Conservation (phyloP, 768 basidiomycete species). For the Roridomyces roridus region DNA sequence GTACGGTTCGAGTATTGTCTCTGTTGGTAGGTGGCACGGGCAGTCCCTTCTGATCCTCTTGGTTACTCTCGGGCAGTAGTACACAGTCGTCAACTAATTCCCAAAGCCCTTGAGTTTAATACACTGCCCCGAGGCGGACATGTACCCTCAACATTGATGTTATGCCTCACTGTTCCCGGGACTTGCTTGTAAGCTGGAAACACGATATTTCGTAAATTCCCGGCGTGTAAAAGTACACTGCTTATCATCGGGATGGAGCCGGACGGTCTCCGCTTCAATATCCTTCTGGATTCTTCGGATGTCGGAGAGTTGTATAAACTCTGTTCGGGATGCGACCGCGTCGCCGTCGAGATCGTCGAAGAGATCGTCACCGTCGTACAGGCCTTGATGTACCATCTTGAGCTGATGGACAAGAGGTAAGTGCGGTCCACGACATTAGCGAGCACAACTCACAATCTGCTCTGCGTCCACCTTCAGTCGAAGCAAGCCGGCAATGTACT, state of each 20-base stretch:
- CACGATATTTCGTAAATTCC: too few species aligned
- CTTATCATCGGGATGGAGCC: constrained; percentile 7
- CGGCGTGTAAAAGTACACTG: too few species aligned
- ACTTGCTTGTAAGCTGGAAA: too few species aligned
- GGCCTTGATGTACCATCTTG: constrained; percentile 1
- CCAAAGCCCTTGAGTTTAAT: too few species aligned
- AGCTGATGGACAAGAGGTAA: not conserved
- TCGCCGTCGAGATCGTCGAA: not conserved
- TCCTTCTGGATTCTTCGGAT: constrained; percentile 1
- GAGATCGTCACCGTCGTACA: not conserved
- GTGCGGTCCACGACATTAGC: not conserved
- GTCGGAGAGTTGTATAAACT: constrained; percentile 9
- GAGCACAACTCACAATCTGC: not conserved
- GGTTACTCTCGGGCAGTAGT: too few species aligned
- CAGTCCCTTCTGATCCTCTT: too few species aligned
- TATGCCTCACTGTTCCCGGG: too few species aligned
- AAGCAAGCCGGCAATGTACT: not conserved
- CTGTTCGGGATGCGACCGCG: not conserved
- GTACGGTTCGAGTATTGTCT: too few species aligned
- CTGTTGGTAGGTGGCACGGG: too few species aligned
- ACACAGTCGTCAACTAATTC: too few species aligned
- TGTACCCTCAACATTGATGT: too few species aligned
- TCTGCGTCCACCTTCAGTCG: not conserved
- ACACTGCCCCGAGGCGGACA: too few species aligned
- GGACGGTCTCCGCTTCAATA: constrained; percentile 13